Evolutionary conservation across 2,329 filamentous ascomycete genomes (phyloP).

Genomic region (Thermochaetoides dissita): DNA sequence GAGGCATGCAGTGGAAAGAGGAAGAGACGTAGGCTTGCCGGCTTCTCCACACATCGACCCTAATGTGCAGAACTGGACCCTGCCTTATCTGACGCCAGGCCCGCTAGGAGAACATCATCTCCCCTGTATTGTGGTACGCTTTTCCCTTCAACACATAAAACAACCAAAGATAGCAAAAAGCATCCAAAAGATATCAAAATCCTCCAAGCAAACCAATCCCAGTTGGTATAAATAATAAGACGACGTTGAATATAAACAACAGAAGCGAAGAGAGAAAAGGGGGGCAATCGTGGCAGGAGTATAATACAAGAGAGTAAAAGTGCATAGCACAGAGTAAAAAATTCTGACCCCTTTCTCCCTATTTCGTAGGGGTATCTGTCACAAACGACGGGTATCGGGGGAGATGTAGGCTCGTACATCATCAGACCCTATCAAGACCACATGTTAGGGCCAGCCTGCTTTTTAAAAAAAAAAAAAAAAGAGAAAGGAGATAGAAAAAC

Average conservation of each 20-base stretch:
- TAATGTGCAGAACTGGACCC: too few relatives aligned
- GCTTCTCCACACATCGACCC: too few relatives aligned
- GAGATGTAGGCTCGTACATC: background rate
- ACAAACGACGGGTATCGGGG: too few relatives aligned
- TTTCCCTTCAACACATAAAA: too few relatives aligned
- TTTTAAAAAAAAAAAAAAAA: conserved; percentile 4
- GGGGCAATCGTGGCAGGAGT: background rate
- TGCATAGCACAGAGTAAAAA: background rate
- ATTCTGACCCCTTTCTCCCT: background rate
- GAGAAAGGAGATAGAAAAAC: background rate
- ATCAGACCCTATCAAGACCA: conserved; percentile 6
- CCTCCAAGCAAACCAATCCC: background rate
- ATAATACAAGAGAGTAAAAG: background rate
- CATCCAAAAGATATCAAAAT: too few relatives aligned
- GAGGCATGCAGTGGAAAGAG: too few relatives aligned
- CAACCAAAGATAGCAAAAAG: too few relatives aligned
- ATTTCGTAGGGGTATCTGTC: too few relatives aligned
- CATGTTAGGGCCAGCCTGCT: conserved; percentile 3
- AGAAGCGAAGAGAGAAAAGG: background rate
- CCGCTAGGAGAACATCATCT: too few relatives aligned
- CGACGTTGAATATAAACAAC: conserved; percentile 1
- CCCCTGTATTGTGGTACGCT: too few relatives aligned
- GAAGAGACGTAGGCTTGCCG: too few relatives aligned
- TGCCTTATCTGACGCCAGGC: too few relatives aligned
- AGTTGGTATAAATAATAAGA: background rate